phyloP scores from a whole-genome alignment of 1,284 basidiomycete genomes.

The Puccinia hordei region DNA sequence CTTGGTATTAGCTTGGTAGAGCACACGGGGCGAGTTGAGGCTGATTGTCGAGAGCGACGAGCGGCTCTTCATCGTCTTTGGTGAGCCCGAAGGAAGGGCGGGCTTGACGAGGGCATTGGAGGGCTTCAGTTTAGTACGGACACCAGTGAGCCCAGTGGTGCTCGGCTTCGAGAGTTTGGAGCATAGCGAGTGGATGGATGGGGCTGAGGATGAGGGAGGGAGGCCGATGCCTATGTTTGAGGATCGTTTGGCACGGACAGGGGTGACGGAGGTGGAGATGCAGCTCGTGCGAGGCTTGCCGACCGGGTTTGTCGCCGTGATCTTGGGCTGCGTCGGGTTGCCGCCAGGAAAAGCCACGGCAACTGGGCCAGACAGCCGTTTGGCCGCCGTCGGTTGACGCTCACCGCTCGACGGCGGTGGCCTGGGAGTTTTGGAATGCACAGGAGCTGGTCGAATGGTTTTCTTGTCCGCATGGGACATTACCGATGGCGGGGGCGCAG shows the following conservation, averaged over 20 bases:
- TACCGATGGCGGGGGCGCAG: not conserved
- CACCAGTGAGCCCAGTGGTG: not conserved
- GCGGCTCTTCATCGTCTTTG: constrained; percentile 28
- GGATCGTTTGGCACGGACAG: not conserved
- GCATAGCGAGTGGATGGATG: not conserved
- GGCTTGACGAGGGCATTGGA: constrained; percentile 11
- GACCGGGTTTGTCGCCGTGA: not conserved
- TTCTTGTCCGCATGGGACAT: too few relatives aligned
- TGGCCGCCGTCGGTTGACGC: not conserved
- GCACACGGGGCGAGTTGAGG: not conserved
- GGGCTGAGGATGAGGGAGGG: constrained; percentile 7
- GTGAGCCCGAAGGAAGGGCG: not conserved
- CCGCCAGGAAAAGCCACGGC: not conserved
- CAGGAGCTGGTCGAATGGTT: not conserved
- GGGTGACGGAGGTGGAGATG: not conserved
- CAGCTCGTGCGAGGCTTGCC: constrained; percentile 4
- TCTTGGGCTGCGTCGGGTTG: not conserved
- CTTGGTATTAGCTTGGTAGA: not conserved
- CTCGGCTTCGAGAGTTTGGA: not conserved
- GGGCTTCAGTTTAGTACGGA: constrained; percentile 23
- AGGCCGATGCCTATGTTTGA: constrained; percentile 29
- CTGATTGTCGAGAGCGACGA: constrained; percentile 8
- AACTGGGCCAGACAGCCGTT: not conserved
- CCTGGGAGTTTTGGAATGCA: not conserved
- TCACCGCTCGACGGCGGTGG: not conserved